These are phyloP conservation scores for Monilinia fructicola DNA, from an alignment of 2,329 filamentous ascomycete species.

Conservation along the genomic window DNA sequence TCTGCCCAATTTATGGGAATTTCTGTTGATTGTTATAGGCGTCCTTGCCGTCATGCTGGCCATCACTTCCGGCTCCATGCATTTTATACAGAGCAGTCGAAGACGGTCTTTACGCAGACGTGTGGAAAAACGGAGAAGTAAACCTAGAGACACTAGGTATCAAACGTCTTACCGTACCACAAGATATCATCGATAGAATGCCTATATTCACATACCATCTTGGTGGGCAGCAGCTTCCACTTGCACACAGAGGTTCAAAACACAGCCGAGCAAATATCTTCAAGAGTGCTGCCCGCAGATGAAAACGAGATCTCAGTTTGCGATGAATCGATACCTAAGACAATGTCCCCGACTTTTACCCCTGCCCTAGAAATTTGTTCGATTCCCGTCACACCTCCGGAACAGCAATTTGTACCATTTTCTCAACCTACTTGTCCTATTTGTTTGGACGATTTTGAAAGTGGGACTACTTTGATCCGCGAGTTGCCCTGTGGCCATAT, in stretches of 20 bases:
- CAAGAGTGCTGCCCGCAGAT: not conserved
- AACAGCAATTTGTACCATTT: conserved; percentile 47
- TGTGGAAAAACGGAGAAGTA: conserved; percentile 72
- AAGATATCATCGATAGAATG: conserved; percentile 67
- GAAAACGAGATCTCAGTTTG: not conserved
- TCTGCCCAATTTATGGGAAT: conserved; percentile 79
- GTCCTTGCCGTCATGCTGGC: conserved; percentile 68
- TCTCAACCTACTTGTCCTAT: conserved; percentile 86
- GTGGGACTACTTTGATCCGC: conserved; percentile 69
- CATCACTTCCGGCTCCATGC: conserved; percentile 69
- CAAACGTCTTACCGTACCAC: conserved; percentile 75
- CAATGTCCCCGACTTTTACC: not conserved
- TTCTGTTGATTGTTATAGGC: conserved; percentile 68
- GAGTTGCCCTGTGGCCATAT: conserved; percentile 90
- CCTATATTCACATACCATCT: conserved; percentile 76
- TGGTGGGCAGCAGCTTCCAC: conserved; percentile 44
- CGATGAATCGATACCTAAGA: not conserved
- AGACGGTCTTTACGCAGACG: conserved; percentile 66
- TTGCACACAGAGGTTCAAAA: conserved; percentile 40
- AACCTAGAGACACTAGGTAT: conserved; percentile 85
- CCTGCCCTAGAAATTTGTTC: not conserved
- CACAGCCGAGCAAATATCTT: not conserved
- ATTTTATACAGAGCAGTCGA: conserved; percentile 70
- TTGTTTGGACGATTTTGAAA: conserved; percentile 78
- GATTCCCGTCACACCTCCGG: not conserved